phyloP scores from a whole-genome alignment of 495 filamentous ascomycete species.

The Penicillium macrosclerotiorum region DNA sequence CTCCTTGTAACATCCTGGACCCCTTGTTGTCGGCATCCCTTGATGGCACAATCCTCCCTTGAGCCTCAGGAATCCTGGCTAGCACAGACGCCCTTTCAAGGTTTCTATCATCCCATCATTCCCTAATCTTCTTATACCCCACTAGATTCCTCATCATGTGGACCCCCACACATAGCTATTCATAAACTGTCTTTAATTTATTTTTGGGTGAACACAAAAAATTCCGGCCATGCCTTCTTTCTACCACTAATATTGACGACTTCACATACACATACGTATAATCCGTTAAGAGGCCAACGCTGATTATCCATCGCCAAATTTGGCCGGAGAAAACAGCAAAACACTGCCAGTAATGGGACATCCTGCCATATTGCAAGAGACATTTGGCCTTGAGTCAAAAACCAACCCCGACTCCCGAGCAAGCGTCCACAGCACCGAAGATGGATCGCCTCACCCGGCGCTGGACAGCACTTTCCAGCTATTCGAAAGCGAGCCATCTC shows the following conservation, averaged over 20 bases:
- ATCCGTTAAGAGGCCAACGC: not conserved
- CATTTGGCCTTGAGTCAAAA: conserved; percentile 18
- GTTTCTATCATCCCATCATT: not conserved
- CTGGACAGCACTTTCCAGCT: conserved; percentile 23
- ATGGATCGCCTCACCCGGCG: conserved; percentile 10
- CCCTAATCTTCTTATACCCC: conserved; percentile 1
- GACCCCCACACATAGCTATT: not conserved
- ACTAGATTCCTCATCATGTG: not conserved
- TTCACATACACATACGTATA: not conserved
- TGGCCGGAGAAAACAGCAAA: too few relatives aligned
- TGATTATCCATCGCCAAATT: not conserved
- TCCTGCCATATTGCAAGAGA: conserved; percentile 3
- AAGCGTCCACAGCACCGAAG: conserved; percentile 21
- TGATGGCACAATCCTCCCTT: conserved; percentile 6
- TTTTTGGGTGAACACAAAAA: too few relatives aligned
- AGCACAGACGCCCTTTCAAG: conserved; percentile 10
- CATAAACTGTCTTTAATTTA: too few relatives aligned
- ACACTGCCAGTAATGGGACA: conserved; percentile 20
- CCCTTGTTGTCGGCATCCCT: conserved; percentile 8
- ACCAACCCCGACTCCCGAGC: conserved; percentile 13
- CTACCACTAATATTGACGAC: not conserved
- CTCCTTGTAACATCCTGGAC: conserved; percentile 2
- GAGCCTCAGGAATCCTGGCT: conserved; percentile 3
- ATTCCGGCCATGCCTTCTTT: not conserved
- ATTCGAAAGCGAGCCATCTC: conserved; percentile 10